Evolutionary conservation across 225 moss, liverwort and hornwort genomes (phyloP).

Genomic region (Sphagnum contortum): DNA sequence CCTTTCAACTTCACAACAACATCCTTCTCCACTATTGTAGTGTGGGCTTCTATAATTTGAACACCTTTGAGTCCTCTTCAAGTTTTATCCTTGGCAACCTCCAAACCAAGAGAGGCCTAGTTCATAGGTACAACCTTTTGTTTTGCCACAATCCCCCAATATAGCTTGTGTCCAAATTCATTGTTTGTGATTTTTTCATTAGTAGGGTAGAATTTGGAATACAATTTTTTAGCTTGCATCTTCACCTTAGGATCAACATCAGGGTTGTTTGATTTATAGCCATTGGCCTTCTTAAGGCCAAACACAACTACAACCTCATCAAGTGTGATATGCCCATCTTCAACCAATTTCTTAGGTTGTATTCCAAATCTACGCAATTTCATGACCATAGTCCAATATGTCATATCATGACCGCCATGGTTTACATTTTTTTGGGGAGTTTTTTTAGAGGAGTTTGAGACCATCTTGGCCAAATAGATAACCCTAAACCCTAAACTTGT

Average conservation of each 20-base stretch:
- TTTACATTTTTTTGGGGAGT: background rate
- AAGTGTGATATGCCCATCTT: background rate
- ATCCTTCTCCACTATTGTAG: no score
- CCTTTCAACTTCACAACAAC: no score
- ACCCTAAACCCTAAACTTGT: no score
- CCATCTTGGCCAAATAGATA: no score
- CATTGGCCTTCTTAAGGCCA: background rate
- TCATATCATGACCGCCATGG: background rate
- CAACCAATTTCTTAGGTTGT: background rate
- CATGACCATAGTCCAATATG: background rate
- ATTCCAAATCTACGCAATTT: background rate
- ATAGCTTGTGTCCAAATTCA: background rate
- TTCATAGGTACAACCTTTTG: background rate
- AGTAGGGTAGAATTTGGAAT: background rate
- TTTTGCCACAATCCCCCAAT: background rate
- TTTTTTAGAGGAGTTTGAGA: no score
- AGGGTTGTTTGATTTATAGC: background rate
- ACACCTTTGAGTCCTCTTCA: no score
- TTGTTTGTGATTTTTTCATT: background rate
- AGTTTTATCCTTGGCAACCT: background rate
- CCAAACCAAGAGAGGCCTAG: background rate
- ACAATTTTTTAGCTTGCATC: background rate
- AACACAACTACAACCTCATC: background rate
- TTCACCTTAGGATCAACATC: background rate
- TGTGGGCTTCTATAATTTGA: no score